phyloP scores from a whole-genome alignment of 768 basidiomycete genomes.

The Mycena rebaudengoi region DNA sequence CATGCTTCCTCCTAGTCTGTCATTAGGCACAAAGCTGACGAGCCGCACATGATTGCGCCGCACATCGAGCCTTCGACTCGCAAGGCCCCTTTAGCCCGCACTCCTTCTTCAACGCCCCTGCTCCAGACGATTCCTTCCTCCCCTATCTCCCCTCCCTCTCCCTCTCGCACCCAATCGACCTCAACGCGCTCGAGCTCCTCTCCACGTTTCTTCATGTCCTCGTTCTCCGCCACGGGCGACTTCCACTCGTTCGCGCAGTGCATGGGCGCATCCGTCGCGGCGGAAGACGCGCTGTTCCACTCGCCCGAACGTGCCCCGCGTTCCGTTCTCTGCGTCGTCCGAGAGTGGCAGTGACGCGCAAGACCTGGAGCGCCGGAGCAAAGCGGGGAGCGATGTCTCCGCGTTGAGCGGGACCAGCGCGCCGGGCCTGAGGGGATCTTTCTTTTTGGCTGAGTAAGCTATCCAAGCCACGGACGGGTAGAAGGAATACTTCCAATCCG shows the following conservation, averaged over 20 bases:
- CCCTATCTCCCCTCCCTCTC: conserved; percentile 50
- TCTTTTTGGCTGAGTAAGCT: too few species aligned
- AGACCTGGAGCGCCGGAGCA: conserved; percentile 21
- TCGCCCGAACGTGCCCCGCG: neutral
- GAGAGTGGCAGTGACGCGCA: conserved; percentile 7
- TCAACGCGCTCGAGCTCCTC: conserved; percentile 51
- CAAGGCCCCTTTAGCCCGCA: conserved; percentile 3
- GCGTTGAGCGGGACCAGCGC: conserved; percentile 23
- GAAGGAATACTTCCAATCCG: too few species aligned
- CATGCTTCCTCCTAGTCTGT: conserved; percentile 23
- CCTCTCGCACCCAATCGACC: conserved; percentile 52
- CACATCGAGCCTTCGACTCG: conserved; percentile 51
- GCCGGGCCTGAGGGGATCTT: too few species aligned
- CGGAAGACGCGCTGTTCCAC: neutral
- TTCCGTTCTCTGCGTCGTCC: neutral
- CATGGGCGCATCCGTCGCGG: too few species aligned
- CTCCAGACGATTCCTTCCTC: conserved; percentile 19
- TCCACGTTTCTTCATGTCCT: conserved; percentile 48
- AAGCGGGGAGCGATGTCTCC: conserved; percentile 22
- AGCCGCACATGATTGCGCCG: conserved; percentile 75
- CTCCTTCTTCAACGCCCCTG: conserved; percentile 20
- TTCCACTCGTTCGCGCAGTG: conserved; percentile 13
- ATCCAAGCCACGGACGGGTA: too few species aligned
- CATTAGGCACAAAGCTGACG: conserved; percentile 36
- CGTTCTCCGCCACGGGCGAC: neutral